phyloP scores from a whole-genome alignment of 225 moss, liverwort and hornwort genomes.

The Neckera pumila region DNA sequence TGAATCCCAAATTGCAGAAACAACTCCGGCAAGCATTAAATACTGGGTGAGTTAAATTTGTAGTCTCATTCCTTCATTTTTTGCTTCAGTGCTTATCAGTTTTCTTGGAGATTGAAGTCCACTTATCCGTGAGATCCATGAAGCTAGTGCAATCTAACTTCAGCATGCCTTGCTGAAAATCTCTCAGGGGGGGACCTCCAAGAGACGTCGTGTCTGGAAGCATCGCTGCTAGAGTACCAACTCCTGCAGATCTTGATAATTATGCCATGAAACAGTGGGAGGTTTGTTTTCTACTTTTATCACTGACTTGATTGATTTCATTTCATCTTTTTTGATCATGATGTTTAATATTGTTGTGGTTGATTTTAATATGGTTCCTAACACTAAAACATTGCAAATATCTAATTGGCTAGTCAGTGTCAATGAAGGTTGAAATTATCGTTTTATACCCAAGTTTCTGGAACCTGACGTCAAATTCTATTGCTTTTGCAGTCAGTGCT shows the following conservation, averaged over 20 bases:
- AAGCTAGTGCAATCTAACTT: background rate
- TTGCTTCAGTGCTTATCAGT: background rate
- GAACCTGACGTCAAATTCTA: background rate
- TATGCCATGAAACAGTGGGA: constrained; percentile 89
- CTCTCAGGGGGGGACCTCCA: constrained; percentile 56
- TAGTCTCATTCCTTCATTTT: background rate
- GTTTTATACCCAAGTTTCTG: background rate
- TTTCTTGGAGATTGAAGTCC: background rate
- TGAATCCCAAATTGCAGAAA: constrained; percentile 78
- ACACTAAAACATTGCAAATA: background rate
- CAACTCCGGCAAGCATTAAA: constrained; percentile 72
- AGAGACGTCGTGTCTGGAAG: constrained; percentile 65
- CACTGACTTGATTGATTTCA: background rate
- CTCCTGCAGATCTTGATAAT: constrained; percentile 49
- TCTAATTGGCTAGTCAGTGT: background rate
- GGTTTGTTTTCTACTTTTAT: constrained; percentile 23
- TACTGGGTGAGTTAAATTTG: constrained; percentile 43
- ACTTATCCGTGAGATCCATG: background rate
- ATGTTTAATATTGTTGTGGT: background rate
- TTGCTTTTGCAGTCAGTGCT: constrained; percentile 56
- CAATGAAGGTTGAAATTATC: background rate
- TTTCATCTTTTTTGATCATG: background rate
- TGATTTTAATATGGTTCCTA: background rate
- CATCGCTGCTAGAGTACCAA: constrained; percentile 64
- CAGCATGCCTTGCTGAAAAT: background rate